phyloP scores from a whole-genome alignment of 2,329 filamentous ascomycete species.

The Massarina eburnea region DNA sequence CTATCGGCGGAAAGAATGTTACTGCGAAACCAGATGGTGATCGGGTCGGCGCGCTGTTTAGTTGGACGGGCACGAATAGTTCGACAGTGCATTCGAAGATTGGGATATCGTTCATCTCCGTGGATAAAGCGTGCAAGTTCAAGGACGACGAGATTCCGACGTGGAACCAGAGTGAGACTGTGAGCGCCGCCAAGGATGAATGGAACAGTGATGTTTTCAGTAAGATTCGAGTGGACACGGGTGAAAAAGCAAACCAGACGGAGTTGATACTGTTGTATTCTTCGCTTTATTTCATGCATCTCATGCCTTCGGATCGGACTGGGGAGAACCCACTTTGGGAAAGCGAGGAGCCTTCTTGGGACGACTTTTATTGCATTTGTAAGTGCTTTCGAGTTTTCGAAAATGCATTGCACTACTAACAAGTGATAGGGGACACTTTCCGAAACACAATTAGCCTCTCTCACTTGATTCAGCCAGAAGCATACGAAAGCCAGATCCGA shows the following conservation, averaged over 20 bases:
- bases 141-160: conserved; percentile 46
- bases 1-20: conserved; percentile 12
- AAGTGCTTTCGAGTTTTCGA: conserved; percentile 28
- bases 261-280: conserved; percentile 66
- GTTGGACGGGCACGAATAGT: conserved; percentile 40
- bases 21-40: conserved; percentile 35
- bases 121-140: conserved; percentile 50
- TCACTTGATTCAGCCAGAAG: conserved; percentile 63
- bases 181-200: conserved; percentile 41
- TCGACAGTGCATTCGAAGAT: conserved; percentile 50
- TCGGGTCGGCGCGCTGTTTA: conserved; percentile 53
- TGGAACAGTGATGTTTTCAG: conserved; percentile 57
- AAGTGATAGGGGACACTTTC: conserved; percentile 66
- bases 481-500: conserved; percentile 66
- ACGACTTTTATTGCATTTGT: conserved; percentile 71
- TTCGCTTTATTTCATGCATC: conserved; percentile 67
- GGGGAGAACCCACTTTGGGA: conserved; percentile 70
- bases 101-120: conserved; percentile 53
- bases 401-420: conserved; percentile 52
- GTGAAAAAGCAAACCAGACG: conserved; percentile 53
- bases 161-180: conserved; percentile 44
- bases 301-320: conserved; percentile 70
- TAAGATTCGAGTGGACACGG: conserved; percentile 58
- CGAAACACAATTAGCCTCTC: conserved; percentile 59
- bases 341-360: conserved; percentile 67